Conservation (phyloP, 2,329 filamentous ascomycete genomes). For the Coniochaeta hoffmannii region DNA sequence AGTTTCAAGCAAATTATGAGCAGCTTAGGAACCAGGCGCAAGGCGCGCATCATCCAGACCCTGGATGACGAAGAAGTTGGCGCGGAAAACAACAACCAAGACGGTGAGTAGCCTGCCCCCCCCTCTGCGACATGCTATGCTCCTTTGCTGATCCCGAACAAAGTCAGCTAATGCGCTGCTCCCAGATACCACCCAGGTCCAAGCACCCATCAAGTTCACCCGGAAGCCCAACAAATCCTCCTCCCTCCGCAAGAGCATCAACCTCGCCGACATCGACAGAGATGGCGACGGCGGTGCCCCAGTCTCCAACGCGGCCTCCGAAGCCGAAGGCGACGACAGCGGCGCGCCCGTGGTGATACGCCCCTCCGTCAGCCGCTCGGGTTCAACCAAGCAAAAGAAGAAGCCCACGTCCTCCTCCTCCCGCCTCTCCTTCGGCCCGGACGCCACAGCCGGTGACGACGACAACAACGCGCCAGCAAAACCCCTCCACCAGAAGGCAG, state of each 20-base stretch:
- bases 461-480: constrained; percentile 45
- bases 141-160: constrained; percentile 21
- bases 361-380: constrained; percentile 37
- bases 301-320: constrained; percentile 8
- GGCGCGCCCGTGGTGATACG: constrained; percentile 41
- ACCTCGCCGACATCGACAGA: constrained; percentile 31
- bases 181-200: constrained; percentile 20
- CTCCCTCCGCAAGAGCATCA: constrained; percentile 48
- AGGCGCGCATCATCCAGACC: constrained; percentile 69
- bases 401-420: constrained; percentile 54
- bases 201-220: constrained; percentile 35
- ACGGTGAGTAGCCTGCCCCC: constrained; percentile 26
- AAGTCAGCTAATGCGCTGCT: constrained; percentile 22
- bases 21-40: constrained; percentile 51
- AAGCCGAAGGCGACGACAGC: constrained; percentile 32
- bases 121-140: constrained; percentile 4
- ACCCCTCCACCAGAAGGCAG: constrained; percentile 21
- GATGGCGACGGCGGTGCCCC: constrained; percentile 10
- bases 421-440: constrained; percentile 69
- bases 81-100: constrained; percentile 20
- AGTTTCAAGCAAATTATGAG: constrained; percentile 31
- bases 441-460: constrained; percentile 31
- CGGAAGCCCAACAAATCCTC: constrained; percentile 52
- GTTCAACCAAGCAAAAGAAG: constrained; percentile 58
- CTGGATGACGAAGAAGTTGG: constrained; percentile 55